Base-by-base conservation (phyloP, 2,329 filamentous ascomycete genomes). In the Paramyrothecium roridum region DNA sequence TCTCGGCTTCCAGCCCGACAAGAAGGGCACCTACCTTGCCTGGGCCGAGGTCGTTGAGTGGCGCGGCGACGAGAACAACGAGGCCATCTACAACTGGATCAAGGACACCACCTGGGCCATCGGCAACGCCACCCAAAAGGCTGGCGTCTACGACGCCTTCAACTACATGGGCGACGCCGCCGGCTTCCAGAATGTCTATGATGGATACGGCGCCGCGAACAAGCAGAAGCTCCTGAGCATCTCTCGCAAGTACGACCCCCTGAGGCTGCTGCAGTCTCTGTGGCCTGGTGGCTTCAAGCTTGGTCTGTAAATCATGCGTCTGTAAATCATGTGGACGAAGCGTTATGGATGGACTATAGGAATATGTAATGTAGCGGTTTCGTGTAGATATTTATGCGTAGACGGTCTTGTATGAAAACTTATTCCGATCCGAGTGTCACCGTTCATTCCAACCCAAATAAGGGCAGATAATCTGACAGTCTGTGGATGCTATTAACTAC, bases 31-130 rank as follows among this genome's bases (percentile, higher is more conserved):
- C 1, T 61, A 61, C 6, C 48, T 61, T 6, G 54, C 54, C 2
- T 61, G 59, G 59, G 59, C 59, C 3, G 59, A 61, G 48, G 59
- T 59, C 3, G 47, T 61, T 19, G 59, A 61, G 13, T 61, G 59
- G 59, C 59, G 50, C 2, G 54, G 55, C 0, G 59, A 61, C 1
- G 37, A 61, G 45, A 46, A 61, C 4, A 59, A 61, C 2, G 55
- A 61, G 0, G 57, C 52, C 1, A 34, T 61, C 1, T 57, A 59
- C 12, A 52, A 34, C 17, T 61, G 59, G 59, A 61, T 61, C 0
- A 48, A 59, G 43, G 33, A 56, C 8, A 56, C 53, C 1, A 61
- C 59, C 3, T 59, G 55, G 55, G 20, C 50, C 2, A 61, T 61
- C 3, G 52, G 52, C 10, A 61, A 61, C 2, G 59, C 59, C 12